Conservation (phyloP, 208 protist species). For the Crithidia fasciculata region DNA sequence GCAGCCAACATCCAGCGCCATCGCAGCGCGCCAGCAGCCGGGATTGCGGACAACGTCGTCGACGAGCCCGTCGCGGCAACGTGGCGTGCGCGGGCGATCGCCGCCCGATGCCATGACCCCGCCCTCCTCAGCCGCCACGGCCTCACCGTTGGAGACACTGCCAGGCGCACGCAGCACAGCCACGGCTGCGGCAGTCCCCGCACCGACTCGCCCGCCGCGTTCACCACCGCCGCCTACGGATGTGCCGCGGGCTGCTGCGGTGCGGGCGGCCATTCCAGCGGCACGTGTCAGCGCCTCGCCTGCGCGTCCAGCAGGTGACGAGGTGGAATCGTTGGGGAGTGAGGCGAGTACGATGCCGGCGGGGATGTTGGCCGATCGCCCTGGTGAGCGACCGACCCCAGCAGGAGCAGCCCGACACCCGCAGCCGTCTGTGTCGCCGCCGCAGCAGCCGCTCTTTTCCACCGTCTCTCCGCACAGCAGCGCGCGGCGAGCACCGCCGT, state of each 20-base stretch:
- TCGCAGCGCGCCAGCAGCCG: too few species aligned
- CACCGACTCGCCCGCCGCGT: background rate
- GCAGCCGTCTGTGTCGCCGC: background rate
- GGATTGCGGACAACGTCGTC: background rate
- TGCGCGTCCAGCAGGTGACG: background rate
- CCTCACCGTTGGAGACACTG: background rate
- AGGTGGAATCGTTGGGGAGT: conserved; percentile 10
- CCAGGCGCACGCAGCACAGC: background rate
- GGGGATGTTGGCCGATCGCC: conserved; percentile 4
- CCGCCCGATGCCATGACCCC: background rate
- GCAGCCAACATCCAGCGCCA: too few species aligned
- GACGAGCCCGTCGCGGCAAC: background rate
- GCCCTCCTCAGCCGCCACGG: conserved; percentile 2
- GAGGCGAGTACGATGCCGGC: conserved; percentile 29
- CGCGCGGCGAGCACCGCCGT: background rate
- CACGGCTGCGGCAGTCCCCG: background rate
- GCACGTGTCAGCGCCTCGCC: too few species aligned
- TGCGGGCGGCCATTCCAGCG: background rate
- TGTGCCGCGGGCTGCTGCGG: background rate
- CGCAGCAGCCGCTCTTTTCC: conserved; percentile 11
- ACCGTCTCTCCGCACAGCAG: conserved; percentile 14
- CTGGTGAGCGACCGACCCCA: background rate
- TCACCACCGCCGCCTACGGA: background rate
- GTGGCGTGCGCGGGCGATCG: background rate
- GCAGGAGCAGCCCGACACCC: background rate